Conservation (phyloP, 805 yeast genomes). For the Yarrowia alimentaria region DNA sequence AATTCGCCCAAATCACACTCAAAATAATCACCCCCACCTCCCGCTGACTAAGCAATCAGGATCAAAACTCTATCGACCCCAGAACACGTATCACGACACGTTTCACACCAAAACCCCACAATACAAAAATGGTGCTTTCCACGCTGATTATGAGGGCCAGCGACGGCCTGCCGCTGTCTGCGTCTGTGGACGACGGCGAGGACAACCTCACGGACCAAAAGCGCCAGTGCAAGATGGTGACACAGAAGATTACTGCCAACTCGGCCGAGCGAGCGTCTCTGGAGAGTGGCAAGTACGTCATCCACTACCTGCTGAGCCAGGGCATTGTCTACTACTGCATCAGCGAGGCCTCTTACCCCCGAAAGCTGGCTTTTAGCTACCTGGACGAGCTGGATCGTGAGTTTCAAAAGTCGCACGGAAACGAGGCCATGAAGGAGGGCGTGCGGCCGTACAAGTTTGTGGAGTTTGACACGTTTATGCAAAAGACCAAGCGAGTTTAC, state of each 20-base stretch:
- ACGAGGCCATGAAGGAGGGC: slow-evolving; percentile 54
- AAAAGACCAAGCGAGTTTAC: slow-evolving; percentile 83
- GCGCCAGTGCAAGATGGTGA: slow-evolving; percentile 74
- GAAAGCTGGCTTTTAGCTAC: slow-evolving; percentile 85
- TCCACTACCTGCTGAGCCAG: slow-evolving; percentile 66
- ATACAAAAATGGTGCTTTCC: slow-evolving; percentile 56
- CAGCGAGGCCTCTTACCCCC: slow-evolving; percentile 75
- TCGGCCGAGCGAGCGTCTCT: slow-evolving; percentile 83
- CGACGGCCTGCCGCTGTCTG: slow-evolving; percentile 78
- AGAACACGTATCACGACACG: too few relatives aligned
- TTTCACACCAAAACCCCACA: neutral
- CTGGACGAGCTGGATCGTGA: slow-evolving; percentile 77
- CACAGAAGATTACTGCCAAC: slow-evolving; percentile 70
- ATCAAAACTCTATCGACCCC: too few relatives aligned
- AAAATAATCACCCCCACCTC: too few relatives aligned
- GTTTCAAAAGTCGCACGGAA: slow-evolving; percentile 77
- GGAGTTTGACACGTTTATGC: slow-evolving; percentile 66
- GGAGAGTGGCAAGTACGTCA: slow-evolving; percentile 69
- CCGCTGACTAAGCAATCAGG: too few relatives aligned
- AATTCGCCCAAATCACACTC: too few relatives aligned
- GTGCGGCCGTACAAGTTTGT: slow-evolving; percentile 91
- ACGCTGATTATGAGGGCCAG: slow-evolving; percentile 54
- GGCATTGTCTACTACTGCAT: slow-evolving; percentile 76
- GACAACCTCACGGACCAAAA: slow-evolving; percentile 68
- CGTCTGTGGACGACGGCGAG: slow-evolving; percentile 81